These are phyloP conservation scores for Megacollybia marginata DNA, from an alignment of 768 basidiomycete genomes.

Conservation along the genomic window DNA sequence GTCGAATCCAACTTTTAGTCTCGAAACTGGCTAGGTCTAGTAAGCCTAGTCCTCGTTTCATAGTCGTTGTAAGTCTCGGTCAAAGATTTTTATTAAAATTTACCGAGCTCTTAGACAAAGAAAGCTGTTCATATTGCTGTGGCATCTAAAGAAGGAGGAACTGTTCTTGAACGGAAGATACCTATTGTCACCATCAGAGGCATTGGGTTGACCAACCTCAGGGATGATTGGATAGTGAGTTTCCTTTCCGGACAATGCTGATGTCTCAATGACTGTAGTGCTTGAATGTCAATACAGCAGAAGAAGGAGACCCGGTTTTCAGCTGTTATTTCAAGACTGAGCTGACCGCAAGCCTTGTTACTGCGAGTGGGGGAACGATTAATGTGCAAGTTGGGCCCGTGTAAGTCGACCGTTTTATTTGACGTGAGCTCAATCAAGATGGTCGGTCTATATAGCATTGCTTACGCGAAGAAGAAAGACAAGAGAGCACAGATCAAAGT, in stretches of 20 bases:
- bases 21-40: slow-evolving; percentile 84
- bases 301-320: slow-evolving; percentile 93
- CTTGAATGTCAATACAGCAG: slow-evolving; percentile 69
- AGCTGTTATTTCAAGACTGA: slow-evolving; percentile 96
- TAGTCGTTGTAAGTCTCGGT: slow-evolving; percentile 68
- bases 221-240: slow-evolving; percentile 92
- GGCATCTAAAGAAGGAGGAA: slow-evolving; percentile 52
- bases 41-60: slow-evolving; percentile 84
- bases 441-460: slow-evolving; percentile 46
- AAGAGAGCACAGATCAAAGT: slow-evolving; percentile 86
- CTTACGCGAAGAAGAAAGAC: slow-evolving; percentile 96
- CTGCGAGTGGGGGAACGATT: slow-evolving; percentile 71
- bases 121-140: slow-evolving; percentile 82
- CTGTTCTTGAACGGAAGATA: slow-evolving; percentile 77
- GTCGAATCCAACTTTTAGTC: slow-evolving; percentile 72
- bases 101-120: slow-evolving; percentile 45
- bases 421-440: slow-evolving; percentile 3
- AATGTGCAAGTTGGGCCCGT: slow-evolving; percentile 66
- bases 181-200: slow-evolving; percentile 81
- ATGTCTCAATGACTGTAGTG: slow-evolving; percentile 33
- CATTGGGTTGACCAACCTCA: slow-evolving; percentile 79
- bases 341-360: slow-evolving; percentile 73
- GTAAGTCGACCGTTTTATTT: slow-evolving; percentile 38
- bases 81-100: background rate
- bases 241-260: background rate